Evolutionary conservation across 371 early-diverging fungal genomes (phyloP), one percentile per base, ranked within the genome.

Genomic region (Rhizopus arrhizus): DNA sequence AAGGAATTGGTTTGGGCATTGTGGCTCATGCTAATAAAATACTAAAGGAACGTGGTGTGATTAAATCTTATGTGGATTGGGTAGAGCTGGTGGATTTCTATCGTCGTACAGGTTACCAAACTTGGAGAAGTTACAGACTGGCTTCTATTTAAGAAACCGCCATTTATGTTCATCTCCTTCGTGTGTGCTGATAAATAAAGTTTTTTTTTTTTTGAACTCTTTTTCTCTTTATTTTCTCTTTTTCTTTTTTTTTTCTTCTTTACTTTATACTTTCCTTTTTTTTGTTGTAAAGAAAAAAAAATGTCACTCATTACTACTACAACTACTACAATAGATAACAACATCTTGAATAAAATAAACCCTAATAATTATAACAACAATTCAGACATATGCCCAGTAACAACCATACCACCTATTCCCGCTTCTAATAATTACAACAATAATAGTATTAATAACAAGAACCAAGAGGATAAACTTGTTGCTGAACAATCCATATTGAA

Each of bases 1-100:
- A 76, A 62, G 78, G 77, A 5, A 74, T 76, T 55, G 77, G 78
- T 4, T 41, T 74, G 11, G 77, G 77, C 8, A 59, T 78, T 31
- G 77, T 78, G 16, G 73, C 67, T 15, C 64, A 73, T 61, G 81
- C 75, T 1, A 78, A 78, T 46, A 57, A 72, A 31, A 48, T 69
- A 5, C 59, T 81, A 10, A 61, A 55, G 49, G 50, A 59, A 16
- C 73, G 81, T 36, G 74, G 77, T 6, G 78, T 78, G 11, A 34
- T 65, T 16, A 68, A 64, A 41, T 57, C 70, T 1, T 76, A 74
- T 59, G 77, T 81, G 5, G 81, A 81, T 58, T 81, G 81, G 81
- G 81, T 78, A 16, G 81, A 76, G 47, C 52, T 67, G n/a, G 46
- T 72, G 16, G 73, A 70, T n/a, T 76, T 81, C 46, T 78, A 78